Percentiles rank a stretch among this genome's conserved stretches.
phyloP scores from a whole-genome alignment of 106 monocot genomes.

The Dendrobium catenatum region DNA sequence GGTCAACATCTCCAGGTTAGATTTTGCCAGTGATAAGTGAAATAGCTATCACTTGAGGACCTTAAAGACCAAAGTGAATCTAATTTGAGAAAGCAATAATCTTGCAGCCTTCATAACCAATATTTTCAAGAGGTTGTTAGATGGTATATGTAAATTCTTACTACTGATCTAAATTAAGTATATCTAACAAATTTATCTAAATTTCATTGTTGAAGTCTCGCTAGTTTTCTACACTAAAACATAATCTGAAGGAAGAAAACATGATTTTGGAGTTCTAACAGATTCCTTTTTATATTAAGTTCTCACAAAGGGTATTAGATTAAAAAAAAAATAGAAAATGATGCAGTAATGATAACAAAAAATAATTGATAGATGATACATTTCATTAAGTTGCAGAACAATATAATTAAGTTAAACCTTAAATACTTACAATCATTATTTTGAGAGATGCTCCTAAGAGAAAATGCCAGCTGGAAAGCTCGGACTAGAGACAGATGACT shows the following conservation, averaged over 20 bases:
- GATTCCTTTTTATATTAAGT: not conserved
- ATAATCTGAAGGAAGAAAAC: not conserved
- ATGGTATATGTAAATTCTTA: not conserved
- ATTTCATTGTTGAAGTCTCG: not conserved
- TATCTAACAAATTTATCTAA: not conserved
- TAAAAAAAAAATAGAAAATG: not conserved
- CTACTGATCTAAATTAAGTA: not conserved
- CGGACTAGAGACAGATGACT: conserved; percentile 57
- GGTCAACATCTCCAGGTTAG: no score
- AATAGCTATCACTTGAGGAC: not conserved
- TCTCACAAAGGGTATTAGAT: no score
- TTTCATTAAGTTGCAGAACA: not conserved
- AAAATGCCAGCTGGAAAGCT: conserved; percentile 87
- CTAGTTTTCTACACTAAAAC: not conserved
- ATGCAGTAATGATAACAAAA: not conserved
- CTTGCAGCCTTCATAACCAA: not conserved
- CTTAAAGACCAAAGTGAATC: not conserved
- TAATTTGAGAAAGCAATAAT: not conserved
- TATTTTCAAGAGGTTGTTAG: not conserved
- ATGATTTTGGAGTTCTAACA: not conserved
- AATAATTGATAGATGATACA: not conserved
- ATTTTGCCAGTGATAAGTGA: no score
- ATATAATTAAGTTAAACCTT: not conserved
- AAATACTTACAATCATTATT: conserved; percentile 56
- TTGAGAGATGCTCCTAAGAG: conserved; percentile 66